These are phyloP conservation scores for Kentomonas sorsogonicus DNA, from an alignment of 208 protist species.

Conservation along the genomic window DNA sequence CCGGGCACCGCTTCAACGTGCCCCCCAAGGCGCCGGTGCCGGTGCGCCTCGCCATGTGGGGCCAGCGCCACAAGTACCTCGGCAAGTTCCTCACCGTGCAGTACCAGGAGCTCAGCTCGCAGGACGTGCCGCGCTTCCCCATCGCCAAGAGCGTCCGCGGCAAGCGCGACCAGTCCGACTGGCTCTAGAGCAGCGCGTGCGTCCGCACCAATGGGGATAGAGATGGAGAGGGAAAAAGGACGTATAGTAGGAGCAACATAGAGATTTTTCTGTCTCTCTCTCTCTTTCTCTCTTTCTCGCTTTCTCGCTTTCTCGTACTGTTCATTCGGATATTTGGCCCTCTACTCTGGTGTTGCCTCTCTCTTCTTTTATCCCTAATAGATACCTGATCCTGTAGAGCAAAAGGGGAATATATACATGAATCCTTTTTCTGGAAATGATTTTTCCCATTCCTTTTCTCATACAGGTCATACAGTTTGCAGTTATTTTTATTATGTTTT, in stretches of 20 bases:
- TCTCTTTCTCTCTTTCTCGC: conserved; percentile 10
- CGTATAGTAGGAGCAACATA: neutral
- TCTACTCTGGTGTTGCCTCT: conserved; percentile 9
- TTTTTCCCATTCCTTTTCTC: neutral
- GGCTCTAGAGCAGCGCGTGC: conserved; percentile 39
- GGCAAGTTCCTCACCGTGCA: conserved; percentile 82
- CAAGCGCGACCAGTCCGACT: conserved; percentile 44
- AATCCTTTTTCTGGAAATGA: conserved; percentile 6
- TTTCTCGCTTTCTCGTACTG: too few species aligned
- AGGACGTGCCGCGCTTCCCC: conserved; percentile 87
- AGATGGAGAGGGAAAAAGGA: too few species aligned
- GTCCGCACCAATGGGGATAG: neutral
- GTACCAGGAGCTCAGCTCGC: conserved; percentile 81
- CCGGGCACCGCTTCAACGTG: conserved; percentile 70
- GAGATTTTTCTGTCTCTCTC: conserved; percentile 15
- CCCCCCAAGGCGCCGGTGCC: conserved; percentile 60
- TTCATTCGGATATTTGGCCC: too few species aligned
- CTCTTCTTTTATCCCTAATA: conserved; percentile 10
- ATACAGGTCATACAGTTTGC: neutral
- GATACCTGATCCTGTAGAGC: neutral
- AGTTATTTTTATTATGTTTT: neutral
- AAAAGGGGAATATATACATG: conserved; percentile 9
- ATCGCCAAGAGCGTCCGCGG: conserved; percentile 77
- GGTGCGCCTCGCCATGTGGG: conserved; percentile 59
- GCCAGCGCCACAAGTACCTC: conserved; percentile 41